Evolutionary conservation across 805 yeast species (phyloP).

Genomic region (Lipomyces chichibuensis): DNA sequence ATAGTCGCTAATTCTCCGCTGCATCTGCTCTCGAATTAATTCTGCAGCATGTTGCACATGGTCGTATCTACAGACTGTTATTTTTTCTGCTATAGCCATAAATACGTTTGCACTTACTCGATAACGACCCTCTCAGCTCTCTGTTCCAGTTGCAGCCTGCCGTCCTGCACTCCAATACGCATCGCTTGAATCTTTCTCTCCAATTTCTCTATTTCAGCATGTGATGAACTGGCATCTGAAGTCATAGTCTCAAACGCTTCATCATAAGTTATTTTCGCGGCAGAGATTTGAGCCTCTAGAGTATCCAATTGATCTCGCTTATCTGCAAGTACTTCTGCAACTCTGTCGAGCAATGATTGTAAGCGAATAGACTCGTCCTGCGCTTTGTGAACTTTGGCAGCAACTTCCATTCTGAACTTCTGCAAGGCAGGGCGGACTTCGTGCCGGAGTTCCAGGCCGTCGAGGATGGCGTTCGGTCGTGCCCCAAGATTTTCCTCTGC

Average conservation of each 20-base stretch:
- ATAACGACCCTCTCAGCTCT: conserved; percentile 56
- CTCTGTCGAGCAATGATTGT: conserved; percentile 62
- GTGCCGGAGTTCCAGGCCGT: conserved; percentile 48
- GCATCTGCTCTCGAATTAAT: conserved; percentile 53
- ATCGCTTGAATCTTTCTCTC: conserved; percentile 60
- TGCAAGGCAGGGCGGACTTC: conserved; percentile 47
- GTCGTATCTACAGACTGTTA: conserved; percentile 42
- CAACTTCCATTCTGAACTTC: conserved; percentile 53
- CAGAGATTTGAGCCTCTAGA: conserved; percentile 59
- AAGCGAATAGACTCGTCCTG: conserved; percentile 62
- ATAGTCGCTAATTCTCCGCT: conserved; percentile 57
- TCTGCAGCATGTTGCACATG: conserved; percentile 54
- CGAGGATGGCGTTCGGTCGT: conserved; percentile 49
- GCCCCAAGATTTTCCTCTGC: conserved; percentile 53
- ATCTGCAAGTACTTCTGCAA: conserved; percentile 59
- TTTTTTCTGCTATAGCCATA: background rate
- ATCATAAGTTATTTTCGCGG: conserved; percentile 57
- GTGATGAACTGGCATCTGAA: conserved; percentile 56
- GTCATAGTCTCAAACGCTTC: conserved; percentile 59
- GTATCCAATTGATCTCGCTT: conserved; percentile 60
- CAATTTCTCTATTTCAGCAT: conserved; percentile 66
- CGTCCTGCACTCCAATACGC: conserved; percentile 55
- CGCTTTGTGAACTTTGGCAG: conserved; percentile 50
- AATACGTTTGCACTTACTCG: conserved; percentile 42
- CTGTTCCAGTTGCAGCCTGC: conserved; percentile 53